A percentile compares a stretch with the other conserved stretches of the same genome.
Conservation (phyloP, 371 early-diverging fungal genomes). For the Syncephalis plumigaleata region DNA sequence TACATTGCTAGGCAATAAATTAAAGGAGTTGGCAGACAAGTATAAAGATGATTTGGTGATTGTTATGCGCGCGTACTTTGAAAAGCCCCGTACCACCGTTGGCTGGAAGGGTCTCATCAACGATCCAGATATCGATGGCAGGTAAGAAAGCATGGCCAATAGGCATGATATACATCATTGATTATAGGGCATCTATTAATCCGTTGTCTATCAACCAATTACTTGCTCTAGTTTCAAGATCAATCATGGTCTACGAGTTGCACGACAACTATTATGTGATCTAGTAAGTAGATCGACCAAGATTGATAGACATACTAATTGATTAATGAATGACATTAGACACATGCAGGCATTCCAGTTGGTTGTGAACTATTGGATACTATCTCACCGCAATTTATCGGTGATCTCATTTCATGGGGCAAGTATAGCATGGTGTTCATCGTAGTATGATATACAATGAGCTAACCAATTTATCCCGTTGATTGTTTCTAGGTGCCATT, state of each 20-base stretch:
- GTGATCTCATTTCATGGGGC: slow-evolving; percentile 85
- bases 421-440: slow-evolving; percentile 4
- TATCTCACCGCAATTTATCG: slow-evolving; percentile 85
- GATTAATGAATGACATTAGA: slow-evolving; percentile 14
- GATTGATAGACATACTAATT: not conserved
- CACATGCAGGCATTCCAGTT: slow-evolving; percentile 67
- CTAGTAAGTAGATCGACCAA: slow-evolving; percentile 12
- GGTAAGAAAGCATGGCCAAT: too few relatives aligned
- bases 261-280: slow-evolving; percentile 54
- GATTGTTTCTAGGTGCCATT: slow-evolving; percentile 37
- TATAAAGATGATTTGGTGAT: slow-evolving; percentile 45
- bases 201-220: not conserved
- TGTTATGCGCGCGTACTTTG: slow-evolving; percentile 88
- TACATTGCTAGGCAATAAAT: slow-evolving; percentile 17
- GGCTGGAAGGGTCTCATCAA: slow-evolving; percentile 93
- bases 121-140: slow-evolving; percentile 70
- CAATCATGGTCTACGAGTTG: slow-evolving; percentile 78
- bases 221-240: slow-evolving; percentile 49
- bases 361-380: slow-evolving; percentile 87
- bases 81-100: slow-evolving; percentile 87
- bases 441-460: slow-evolving; percentile 1
- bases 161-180: not conserved
- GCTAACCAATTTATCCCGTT: not conserved
- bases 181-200: too few relatives aligned
- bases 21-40: slow-evolving; percentile 37